Percentiles rank a stretch among this genome's conserved stretches.
Conservation (phyloP, 2,329 filamentous ascomycete species). For the Aureobasidium sp. region DNA sequence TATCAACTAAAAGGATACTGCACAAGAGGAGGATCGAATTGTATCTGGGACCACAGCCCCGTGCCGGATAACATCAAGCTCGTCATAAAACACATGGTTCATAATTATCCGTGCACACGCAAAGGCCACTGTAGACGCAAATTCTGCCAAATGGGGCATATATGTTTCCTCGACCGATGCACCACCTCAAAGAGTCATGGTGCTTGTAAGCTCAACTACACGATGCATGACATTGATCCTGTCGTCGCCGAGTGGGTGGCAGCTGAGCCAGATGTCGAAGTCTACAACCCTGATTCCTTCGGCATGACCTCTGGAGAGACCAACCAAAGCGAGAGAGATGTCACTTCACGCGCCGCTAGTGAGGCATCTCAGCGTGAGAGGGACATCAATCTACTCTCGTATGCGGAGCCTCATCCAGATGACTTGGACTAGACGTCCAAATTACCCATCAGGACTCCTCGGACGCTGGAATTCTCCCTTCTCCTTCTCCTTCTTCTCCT, state of each 20-base stretch:
- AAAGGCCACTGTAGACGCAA: constrained; percentile 36
- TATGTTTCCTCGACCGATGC: constrained; percentile 34
- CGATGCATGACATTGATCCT: constrained; percentile 16
- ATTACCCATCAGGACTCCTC: background rate
- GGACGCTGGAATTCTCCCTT: too few relatives aligned
- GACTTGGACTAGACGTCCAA: background rate
- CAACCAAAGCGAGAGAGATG: background rate
- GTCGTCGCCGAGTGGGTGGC: constrained; percentile 12
- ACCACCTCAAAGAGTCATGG: constrained; percentile 22
- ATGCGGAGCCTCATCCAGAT: background rate
- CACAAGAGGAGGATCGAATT: constrained; percentile 28
- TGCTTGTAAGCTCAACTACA: constrained; percentile 20
- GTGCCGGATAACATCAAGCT: constrained; percentile 35
- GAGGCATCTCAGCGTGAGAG: background rate
- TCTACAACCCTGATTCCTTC: background rate
- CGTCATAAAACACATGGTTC: constrained; percentile 40
- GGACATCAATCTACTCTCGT: background rate
- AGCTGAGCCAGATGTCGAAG: background rate
- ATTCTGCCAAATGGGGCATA: constrained; percentile 43
- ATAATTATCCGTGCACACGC: constrained; percentile 36
- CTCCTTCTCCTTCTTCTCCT: too few relatives aligned
- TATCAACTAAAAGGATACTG: constrained; percentile 35
- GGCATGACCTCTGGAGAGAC: background rate
- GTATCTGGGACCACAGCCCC: constrained; percentile 42
- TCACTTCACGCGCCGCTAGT: background rate